phyloP scores from a whole-genome alignment of 2,329 filamentous ascomycete species.

The Colletotrichum sidae region DNA sequence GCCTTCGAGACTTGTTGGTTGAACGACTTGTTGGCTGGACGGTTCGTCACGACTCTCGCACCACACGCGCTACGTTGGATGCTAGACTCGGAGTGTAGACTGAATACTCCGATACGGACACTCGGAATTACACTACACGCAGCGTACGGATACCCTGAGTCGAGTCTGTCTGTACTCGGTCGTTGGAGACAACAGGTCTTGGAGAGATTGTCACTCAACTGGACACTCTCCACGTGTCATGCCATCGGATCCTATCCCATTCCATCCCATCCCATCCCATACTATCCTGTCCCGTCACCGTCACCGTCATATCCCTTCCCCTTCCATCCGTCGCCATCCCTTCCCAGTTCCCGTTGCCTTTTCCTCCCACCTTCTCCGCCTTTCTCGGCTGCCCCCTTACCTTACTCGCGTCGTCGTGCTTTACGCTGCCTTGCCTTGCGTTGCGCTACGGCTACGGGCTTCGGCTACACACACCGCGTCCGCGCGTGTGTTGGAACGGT shows the following conservation, averaged over 20 bases:
- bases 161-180: no score
- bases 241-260: slow-evolving; percentile 18
- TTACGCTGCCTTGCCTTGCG: slow-evolving; percentile 2
- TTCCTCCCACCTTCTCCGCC: slow-evolving; percentile 13
- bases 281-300: slow-evolving; percentile 3
- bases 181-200: background rate
- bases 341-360: background rate
- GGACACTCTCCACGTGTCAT: slow-evolving; percentile 24
- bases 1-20: no score
- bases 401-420: slow-evolving; percentile 18
- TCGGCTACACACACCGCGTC: background rate
- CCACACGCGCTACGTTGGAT: no score
- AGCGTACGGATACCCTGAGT: no score
- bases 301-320: slow-evolving; percentile 7
- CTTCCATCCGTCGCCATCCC: slow-evolving; percentile 7
- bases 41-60: no score
- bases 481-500: background rate
- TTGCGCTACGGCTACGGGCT: background rate
- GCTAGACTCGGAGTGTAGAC: no score
- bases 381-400: slow-evolving; percentile 4
- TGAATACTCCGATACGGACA: no score
- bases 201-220: background rate
- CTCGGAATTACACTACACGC: no score
- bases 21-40: no score
- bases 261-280: slow-evolving; percentile 12